Conservation (phyloP, 2,329 filamentous ascomycete species). For the Ophiosphaerella herpotricha region DNA sequence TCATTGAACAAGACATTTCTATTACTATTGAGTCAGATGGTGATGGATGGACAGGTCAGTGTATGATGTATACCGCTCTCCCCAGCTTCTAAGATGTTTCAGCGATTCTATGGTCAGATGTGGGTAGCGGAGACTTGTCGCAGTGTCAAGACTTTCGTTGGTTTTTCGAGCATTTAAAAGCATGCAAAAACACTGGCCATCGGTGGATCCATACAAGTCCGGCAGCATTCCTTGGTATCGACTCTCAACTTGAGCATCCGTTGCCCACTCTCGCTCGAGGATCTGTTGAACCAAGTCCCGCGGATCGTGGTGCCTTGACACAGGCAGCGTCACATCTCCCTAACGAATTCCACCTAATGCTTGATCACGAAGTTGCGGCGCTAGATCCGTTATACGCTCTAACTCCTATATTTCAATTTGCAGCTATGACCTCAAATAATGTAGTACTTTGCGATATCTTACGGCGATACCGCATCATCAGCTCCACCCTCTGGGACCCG, state of each 20-base stretch:
- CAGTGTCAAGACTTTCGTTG: constrained; percentile 1
- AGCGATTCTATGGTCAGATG: constrained; percentile 9
- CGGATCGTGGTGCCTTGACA: background rate
- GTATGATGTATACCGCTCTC: background rate
- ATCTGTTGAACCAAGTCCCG: background rate
- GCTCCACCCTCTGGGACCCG: constrained; percentile 5
- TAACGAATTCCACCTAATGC: constrained; percentile 1
- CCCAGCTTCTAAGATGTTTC: background rate
- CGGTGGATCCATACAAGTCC: constrained; percentile 1
- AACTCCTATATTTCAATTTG: constrained; percentile 3
- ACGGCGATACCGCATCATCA: constrained; percentile 6
- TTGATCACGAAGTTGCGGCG: constrained; percentile 5
- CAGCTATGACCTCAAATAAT: constrained; percentile 1
- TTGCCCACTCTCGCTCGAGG: background rate
- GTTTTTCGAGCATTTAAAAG: constrained; percentile 4
- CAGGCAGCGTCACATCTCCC: constrained; percentile 3
- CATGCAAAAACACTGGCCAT: background rate
- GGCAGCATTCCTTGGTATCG: background rate
- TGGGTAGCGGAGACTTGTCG: constrained; percentile 1
- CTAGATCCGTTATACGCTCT: constrained; percentile 8
- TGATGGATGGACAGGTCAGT: constrained; percentile 7
- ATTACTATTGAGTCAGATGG: constrained; percentile 6
- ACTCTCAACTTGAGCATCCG: background rate
- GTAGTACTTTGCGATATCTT: background rate
- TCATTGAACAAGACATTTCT: constrained; percentile 10